These are phyloP conservation scores for Closterium sp. DNA, from an alignment of 139 green algal species.

Conservation along the genomic window DNA sequence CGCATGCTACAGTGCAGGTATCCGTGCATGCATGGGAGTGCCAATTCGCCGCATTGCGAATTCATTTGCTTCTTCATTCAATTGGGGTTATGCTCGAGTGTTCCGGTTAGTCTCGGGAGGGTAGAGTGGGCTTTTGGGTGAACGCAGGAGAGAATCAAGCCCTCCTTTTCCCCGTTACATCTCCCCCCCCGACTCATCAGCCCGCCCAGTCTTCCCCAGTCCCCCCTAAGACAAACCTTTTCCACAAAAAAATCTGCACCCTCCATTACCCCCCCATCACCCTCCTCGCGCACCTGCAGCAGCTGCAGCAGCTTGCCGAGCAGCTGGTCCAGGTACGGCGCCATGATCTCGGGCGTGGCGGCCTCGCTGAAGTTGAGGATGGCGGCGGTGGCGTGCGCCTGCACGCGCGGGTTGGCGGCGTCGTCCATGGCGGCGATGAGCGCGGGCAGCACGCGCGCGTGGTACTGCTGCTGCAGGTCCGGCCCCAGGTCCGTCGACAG, in stretches of 20 bases:
- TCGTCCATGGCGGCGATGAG: slow-evolving; percentile 79
- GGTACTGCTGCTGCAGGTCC: slow-evolving; percentile 77
- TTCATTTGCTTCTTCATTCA: neutral
- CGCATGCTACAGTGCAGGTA: too few relatives aligned
- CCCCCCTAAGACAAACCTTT: neutral
- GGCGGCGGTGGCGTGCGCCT: slow-evolving; percentile 91
- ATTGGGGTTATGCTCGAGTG: too few relatives aligned
- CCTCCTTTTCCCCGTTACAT: too few relatives aligned
- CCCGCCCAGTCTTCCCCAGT: neutral
- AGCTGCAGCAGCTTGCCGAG: slow-evolving; percentile 83
- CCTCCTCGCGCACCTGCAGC: slow-evolving; percentile 65
- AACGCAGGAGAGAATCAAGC: too few relatives aligned
- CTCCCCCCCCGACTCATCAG: too few relatives aligned
- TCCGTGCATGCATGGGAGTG: neutral
- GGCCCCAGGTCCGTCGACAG: slow-evolving; percentile 97
- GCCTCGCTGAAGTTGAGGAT: slow-evolving; percentile 97
- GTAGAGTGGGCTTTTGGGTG: too few relatives aligned
- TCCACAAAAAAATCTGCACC: neutral
- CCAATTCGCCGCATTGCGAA: neutral
- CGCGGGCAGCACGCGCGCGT: slow-evolving; percentile 53
- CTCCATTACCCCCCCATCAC: neutral
- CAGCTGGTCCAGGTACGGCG: slow-evolving; percentile 88
- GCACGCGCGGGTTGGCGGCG: slow-evolving; percentile 79
- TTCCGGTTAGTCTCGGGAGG: too few relatives aligned
- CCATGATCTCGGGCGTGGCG: slow-evolving; percentile 69